phyloP scores from a whole-genome alignment of 805 yeast genomes.

The Sugiyamaella chiloensis region DNA sequence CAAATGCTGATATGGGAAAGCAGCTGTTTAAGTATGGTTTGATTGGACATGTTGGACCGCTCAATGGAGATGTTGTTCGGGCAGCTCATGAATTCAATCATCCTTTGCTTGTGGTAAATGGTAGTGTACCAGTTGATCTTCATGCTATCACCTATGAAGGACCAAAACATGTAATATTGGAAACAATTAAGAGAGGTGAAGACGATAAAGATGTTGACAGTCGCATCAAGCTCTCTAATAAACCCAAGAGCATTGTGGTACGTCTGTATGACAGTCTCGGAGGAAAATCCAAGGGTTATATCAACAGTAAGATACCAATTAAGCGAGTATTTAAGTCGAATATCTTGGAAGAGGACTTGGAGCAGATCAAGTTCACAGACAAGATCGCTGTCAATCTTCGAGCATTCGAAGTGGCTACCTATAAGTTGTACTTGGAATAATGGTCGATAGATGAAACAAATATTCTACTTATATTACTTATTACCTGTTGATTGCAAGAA shows the following conservation, averaged over 20 bases:
- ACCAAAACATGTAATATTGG: conserved; percentile 58
- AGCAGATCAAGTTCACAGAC: conserved; percentile 14
- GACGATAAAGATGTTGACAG: conserved; percentile 53
- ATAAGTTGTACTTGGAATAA: conserved; percentile 38
- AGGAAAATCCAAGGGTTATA: conserved; percentile 54
- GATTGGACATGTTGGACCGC: conserved; percentile 71
- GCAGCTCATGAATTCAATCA: conserved; percentile 80
- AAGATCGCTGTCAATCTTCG: conserved; percentile 48
- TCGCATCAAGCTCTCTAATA: conserved; percentile 34
- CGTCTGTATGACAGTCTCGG: conserved; percentile 86
- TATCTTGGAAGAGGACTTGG: conserved; percentile 25
- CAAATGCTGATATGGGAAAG: conserved; percentile 85
- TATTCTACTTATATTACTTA: neutral
- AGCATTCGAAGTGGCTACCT: conserved; percentile 76
- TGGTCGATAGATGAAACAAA: neutral
- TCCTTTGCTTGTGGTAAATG: conserved; percentile 29
- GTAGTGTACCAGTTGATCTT: conserved; percentile 18
- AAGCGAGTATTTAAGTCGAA: conserved; percentile 48
- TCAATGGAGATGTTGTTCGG: conserved; percentile 62
- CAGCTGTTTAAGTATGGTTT: conserved; percentile 82
- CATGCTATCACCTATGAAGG: conserved; percentile 40
- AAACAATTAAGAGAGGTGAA: conserved; percentile 83
- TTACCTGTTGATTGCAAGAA: too few relatives aligned
- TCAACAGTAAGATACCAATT: conserved; percentile 53
- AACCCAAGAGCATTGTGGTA: conserved; percentile 52